Conservation (phyloP, 2,329 filamentous ascomycete genomes). For the Ascochyta clinopodiicola region DNA sequence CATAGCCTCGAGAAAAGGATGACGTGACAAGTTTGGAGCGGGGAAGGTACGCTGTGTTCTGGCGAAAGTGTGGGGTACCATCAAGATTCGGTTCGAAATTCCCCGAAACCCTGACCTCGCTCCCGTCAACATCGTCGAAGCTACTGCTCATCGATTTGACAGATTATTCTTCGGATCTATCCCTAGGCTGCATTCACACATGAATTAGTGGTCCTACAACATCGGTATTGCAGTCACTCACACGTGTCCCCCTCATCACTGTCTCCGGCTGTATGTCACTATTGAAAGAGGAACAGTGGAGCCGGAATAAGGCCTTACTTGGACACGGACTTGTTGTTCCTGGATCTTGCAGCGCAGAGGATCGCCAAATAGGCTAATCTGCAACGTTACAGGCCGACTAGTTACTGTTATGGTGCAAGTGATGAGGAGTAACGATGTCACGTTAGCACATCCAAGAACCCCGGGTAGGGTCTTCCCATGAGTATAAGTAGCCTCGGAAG, state of each 20-base stretch:
- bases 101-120: background rate
- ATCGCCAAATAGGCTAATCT: slow-evolving; percentile 3
- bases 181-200: too few relatives aligned
- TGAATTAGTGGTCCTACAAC: too few relatives aligned
- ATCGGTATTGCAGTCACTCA: too few relatives aligned
- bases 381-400: background rate
- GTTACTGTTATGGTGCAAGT: background rate
- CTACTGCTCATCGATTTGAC: background rate
- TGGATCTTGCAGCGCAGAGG: background rate
- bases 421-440: background rate
- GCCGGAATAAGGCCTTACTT: background rate
- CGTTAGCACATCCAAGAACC: background rate
- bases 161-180: too few relatives aligned
- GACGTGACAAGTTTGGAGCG: background rate
- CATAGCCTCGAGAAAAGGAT: background rate
- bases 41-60: background rate
- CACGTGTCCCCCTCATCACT: too few relatives aligned
- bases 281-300: background rate
- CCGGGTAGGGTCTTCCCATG: background rate
- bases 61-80: background rate
- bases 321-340: background rate
- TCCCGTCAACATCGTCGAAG: background rate
- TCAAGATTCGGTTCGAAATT: background rate
- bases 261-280: background rate
- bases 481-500: background rate